These are phyloP conservation scores for Chlamydomonas sphaeroides DNA, from an alignment of 139 green algal species.

Conservation along the genomic window DNA sequence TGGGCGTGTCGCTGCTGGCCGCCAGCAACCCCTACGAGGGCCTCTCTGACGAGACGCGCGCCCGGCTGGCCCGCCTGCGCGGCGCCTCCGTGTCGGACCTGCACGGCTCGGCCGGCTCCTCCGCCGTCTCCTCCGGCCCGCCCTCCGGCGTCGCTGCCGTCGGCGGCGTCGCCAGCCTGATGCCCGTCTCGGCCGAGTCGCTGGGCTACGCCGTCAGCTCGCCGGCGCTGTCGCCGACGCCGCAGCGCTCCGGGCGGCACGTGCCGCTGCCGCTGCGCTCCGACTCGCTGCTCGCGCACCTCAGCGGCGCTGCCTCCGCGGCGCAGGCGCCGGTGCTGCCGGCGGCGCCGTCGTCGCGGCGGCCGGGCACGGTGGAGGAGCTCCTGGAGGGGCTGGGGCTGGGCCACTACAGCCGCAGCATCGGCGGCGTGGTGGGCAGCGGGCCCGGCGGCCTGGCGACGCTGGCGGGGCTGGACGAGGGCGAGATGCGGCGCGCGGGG, in stretches of 20 bases:
- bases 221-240: too few species aligned
- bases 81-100: background rate
- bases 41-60: constrained; percentile 22
- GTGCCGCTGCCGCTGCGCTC: too few species aligned
- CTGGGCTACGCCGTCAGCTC: background rate
- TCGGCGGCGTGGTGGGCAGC: background rate
- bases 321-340: background rate
- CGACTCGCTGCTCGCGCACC: too few species aligned
- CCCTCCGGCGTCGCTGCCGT: background rate
- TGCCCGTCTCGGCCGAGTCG: background rate
- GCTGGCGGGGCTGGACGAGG: constrained; percentile 29
- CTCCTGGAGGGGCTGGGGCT: constrained; percentile 19
- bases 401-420: constrained; percentile 4
- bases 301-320: background rate
- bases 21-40: background rate
- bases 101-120: background rate
- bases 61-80: constrained; percentile 12
- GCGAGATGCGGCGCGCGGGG: background rate
- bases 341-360: background rate
- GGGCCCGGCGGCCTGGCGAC: constrained; percentile 15
- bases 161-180: background rate
- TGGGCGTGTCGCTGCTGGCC: background rate
- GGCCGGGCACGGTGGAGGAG: background rate
- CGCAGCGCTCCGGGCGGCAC: too few species aligned
- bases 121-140: background rate